These are phyloP conservation scores for Tolypocladium guangdongense DNA, from an alignment of 2,329 filamentous ascomycete genomes.

Conservation along the genomic window DNA sequence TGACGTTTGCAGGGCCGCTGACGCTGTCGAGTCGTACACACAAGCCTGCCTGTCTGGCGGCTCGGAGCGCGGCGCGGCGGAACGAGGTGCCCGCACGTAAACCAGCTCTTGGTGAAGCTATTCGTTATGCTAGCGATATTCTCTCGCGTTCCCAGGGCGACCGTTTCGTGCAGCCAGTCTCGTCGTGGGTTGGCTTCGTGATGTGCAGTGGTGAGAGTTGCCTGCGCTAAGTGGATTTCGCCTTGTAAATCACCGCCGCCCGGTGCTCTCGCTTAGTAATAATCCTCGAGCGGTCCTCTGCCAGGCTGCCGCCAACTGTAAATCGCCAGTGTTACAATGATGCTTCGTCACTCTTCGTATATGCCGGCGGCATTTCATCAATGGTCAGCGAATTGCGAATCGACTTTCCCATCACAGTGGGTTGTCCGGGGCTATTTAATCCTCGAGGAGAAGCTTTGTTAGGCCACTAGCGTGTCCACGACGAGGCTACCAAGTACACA, in stretches of 20 bases:
- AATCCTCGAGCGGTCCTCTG: not conserved
- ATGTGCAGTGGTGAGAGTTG: slow-evolving; percentile 28
- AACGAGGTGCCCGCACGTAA: not conserved
- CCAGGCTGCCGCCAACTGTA: too few species aligned
- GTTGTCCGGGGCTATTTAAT: not conserved
- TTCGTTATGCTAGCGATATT: slow-evolving; percentile 1
- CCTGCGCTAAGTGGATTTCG: slow-evolving; percentile 17
- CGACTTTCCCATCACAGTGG: not conserved
- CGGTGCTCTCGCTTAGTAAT: slow-evolving; percentile 4
- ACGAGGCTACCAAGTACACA: not conserved
- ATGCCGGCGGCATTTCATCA: not conserved
- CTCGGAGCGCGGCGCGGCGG: not conserved
- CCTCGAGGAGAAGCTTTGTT: too few species aligned
- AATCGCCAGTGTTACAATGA: too few species aligned
- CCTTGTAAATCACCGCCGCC: not conserved
- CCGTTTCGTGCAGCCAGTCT: slow-evolving; percentile 6
- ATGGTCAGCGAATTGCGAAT: not conserved
- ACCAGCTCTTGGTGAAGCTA: not conserved
- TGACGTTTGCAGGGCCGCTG: not conserved
- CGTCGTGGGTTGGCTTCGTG: slow-evolving; percentile 14
- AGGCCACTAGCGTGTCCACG: too few species aligned
- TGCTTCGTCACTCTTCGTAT: too few species aligned
- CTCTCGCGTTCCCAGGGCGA: slow-evolving; percentile 3
- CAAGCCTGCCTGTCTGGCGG: not conserved
- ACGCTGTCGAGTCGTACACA: not conserved